Percentiles rank a stretch among this genome's conserved stretches.
phyloP scores from a whole-genome alignment of 176 grass and related monocot species.

The Oryza officinalis region DNA sequence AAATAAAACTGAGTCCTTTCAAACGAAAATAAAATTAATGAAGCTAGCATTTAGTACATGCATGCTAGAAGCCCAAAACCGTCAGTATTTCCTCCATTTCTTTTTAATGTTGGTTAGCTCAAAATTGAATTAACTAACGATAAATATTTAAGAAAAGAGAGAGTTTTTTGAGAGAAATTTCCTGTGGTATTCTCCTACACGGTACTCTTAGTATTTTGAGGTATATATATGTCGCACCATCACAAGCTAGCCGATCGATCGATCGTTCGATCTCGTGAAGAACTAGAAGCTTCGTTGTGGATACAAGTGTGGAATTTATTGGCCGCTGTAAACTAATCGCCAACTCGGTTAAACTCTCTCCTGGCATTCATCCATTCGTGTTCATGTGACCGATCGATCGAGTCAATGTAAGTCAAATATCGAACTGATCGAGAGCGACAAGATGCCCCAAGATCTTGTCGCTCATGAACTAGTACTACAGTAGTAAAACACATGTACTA shows the following conservation, averaged over 20 bases:
- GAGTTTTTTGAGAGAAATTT: no score
- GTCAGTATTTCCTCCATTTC: no score
- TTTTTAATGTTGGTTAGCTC: no score
- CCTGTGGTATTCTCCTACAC: no score
- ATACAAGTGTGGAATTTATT: conserved; percentile 8
- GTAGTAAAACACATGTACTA: not conserved
- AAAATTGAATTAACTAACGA: no score
- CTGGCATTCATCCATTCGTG: not conserved
- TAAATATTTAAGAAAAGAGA: no score
- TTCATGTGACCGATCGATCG: not conserved
- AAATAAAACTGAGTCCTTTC: no score
- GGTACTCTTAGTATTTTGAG: not conserved
- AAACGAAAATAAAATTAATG: no score
- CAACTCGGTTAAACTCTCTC: not conserved
- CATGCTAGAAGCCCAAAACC: no score
- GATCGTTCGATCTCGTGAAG: conserved; percentile 16
- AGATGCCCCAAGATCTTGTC: conserved; percentile 10
- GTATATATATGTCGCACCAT: not conserved
- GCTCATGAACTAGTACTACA: not conserved
- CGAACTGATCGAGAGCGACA: not conserved
- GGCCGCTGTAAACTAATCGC: conserved; percentile 7
- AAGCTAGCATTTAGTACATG: no score
- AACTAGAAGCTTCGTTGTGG: conserved; percentile 19
- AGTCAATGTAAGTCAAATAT: not conserved
- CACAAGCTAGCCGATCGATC: not conserved